Evolutionary conservation across 768 basidiomycete species (phyloP).

Genomic region (Hygrophoropsis aurantiaca): DNA sequence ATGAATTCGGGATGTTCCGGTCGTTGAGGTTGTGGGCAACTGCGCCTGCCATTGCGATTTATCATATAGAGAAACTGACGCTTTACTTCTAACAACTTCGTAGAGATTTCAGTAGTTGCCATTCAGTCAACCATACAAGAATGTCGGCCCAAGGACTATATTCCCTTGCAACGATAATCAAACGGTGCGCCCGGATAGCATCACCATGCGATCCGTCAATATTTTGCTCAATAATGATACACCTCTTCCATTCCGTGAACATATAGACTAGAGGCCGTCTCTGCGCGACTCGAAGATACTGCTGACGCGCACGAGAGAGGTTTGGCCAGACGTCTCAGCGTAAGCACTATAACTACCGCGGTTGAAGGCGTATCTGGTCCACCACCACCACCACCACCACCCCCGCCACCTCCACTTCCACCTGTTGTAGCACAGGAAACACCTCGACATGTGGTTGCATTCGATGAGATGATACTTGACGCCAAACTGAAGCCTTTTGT

Average conservation of each 20-base stretch:
- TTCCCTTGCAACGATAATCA: constrained; percentile 79
- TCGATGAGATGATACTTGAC: constrained; percentile 70
- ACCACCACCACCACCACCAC: constrained; percentile 29
- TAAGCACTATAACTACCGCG: constrained; percentile 29
- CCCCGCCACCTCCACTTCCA: constrained; percentile 37
- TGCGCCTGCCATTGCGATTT: not conserved
- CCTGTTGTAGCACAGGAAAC: constrained; percentile 39
- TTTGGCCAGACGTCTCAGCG: constrained; percentile 23
- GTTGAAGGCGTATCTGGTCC: constrained; percentile 23
- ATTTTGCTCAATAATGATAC: not conserved
- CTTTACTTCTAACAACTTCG: too few relatives aligned
- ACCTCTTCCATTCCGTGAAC: constrained; percentile 1
- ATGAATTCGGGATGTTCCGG: too few relatives aligned
- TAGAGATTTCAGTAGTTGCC: too few relatives aligned
- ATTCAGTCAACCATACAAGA: constrained; percentile 3
- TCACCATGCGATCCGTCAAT: too few relatives aligned
- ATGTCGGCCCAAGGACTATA: constrained; percentile 57
- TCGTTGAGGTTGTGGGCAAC: constrained; percentile 8
- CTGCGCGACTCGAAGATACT: constrained; percentile 78
- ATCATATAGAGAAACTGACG: too few relatives aligned
- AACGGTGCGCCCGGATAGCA: constrained; percentile 75
- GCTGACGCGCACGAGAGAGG: constrained; percentile 18
- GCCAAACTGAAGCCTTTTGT: constrained; percentile 75
- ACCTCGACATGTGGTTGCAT: constrained; percentile 68
- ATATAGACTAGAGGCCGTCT: constrained; percentile 85